A percentile compares a stretch with the other conserved stretches of the same genome.
Conservation (phyloP, 441 rosid species). For the Aleurites moluccanus region DNA sequence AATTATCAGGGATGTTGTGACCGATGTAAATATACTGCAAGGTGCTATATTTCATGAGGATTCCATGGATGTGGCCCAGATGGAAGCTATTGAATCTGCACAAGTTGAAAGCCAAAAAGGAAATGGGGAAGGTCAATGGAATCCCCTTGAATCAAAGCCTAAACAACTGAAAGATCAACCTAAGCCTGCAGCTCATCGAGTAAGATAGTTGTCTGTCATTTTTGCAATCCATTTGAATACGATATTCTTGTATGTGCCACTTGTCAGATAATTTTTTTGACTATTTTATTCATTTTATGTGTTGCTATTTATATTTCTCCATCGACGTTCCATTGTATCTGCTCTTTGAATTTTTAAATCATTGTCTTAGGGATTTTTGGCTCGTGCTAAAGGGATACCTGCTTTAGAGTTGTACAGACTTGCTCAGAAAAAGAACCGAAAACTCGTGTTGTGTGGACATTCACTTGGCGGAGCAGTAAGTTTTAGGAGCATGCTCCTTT, state of each 20-base stretch:
- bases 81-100: constrained; percentile 44
- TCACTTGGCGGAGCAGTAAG: constrained; percentile 99
- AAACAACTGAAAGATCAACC: constrained; percentile 56
- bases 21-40: constrained; percentile 95
- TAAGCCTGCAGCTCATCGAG: constrained; percentile 98
- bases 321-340: constrained; percentile 9
- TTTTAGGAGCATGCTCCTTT: constrained; percentile 24
- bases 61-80: constrained; percentile 37
- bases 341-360: constrained; percentile 11
- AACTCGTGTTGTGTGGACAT: constrained; percentile 98
- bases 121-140: constrained; percentile 46
- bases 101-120: constrained; percentile 44
- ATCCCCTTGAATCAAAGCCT: constrained; percentile 50
- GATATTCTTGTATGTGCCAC: not conserved
- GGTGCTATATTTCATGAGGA: constrained; percentile 96
- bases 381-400: constrained; percentile 99
- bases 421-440: constrained; percentile 90
- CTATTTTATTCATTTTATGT: not conserved
- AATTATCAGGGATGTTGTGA: constrained; percentile 81
- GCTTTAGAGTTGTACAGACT: constrained; percentile 93
- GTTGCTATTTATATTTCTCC: constrained; percentile 9
- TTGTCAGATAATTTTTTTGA: not conserved
- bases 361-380: constrained; percentile 79
- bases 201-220: constrained; percentile 32
- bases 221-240: constrained; percentile 9